phyloP scores from a whole-genome alignment of 1,139 yeast species.

The Candida labiduridarum region DNA sequence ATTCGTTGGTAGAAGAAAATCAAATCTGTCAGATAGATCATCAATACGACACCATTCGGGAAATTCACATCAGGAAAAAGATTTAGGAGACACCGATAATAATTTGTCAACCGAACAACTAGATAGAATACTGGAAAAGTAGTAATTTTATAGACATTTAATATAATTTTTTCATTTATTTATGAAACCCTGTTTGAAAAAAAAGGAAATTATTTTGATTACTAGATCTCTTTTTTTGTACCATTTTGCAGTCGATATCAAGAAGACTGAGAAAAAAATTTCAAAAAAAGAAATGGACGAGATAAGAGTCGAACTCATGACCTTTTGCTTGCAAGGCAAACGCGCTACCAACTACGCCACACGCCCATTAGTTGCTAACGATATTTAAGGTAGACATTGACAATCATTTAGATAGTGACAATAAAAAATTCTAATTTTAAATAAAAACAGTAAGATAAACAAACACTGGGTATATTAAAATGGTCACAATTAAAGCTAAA shows the following conservation, averaged over 20 bases:
- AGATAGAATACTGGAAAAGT: constrained; percentile 4
- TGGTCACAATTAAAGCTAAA: no score
- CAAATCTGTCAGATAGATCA: background rate
- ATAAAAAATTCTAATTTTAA: no score
- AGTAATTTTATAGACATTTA: background rate
- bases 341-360: constrained; percentile 78
- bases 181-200: background rate
- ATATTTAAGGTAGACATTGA: no score
- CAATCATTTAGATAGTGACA: no score
- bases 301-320: constrained; percentile 69
- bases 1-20: background rate
- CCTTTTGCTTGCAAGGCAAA: constrained; percentile 69
- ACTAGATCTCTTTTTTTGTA: no score
- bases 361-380: constrained; percentile 42
- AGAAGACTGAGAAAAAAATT: constrained; percentile 19
- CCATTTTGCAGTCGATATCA: no score
- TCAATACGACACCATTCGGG: background rate
- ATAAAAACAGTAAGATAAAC: no score
- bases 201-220: no score
- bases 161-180: background rate
- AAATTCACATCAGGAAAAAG: constrained; percentile 1
- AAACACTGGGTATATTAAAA: no score
- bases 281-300: constrained; percentile 43
- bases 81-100: background rate
- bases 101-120: background rate